Evolutionary conservation across 805 yeast species (phyloP).

Genomic region (Cyberlindnera sargentensis): DNA sequence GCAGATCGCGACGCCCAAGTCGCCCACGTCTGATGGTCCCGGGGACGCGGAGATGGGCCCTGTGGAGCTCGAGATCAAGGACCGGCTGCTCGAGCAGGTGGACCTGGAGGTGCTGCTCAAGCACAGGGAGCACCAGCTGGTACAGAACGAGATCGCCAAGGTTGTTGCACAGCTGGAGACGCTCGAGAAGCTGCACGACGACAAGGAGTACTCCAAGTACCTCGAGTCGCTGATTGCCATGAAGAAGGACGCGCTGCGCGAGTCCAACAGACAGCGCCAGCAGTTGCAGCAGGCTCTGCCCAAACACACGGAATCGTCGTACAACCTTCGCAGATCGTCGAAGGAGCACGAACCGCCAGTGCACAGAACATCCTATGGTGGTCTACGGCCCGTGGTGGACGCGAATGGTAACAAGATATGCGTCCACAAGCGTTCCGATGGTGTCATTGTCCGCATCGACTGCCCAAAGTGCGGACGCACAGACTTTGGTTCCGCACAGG

Average conservation of each 20-base stretch:
- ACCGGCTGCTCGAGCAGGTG: constrained; percentile 36
- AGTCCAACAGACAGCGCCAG: constrained; percentile 4
- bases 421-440: constrained; percentile 62
- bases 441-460: constrained; percentile 57
- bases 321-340: constrained; percentile 7
- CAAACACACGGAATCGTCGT: constrained; percentile 1
- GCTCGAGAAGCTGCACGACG: constrained; percentile 36
- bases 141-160: constrained; percentile 48
- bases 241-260: constrained; percentile 11
- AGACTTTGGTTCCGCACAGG: constrained; percentile 74
- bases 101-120: constrained; percentile 55
- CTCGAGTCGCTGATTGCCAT: constrained; percentile 34
- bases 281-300: background rate
- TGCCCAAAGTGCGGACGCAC: constrained; percentile 63
- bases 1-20: constrained; percentile 38
- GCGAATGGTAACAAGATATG: constrained; percentile 36
- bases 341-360: constrained; percentile 23
- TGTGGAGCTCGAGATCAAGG: constrained; percentile 21
- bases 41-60: constrained; percentile 15
- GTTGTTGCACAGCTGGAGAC: constrained; percentile 52
- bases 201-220: constrained; percentile 28
- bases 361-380: constrained; percentile 31
- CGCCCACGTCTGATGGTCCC: constrained; percentile 32
- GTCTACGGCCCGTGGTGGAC: constrained; percentile 44
- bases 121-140: constrained; percentile 45